phyloP scores from a whole-genome alignment of 106 monocot species.

The Dendrobium huoshanense region DNA sequence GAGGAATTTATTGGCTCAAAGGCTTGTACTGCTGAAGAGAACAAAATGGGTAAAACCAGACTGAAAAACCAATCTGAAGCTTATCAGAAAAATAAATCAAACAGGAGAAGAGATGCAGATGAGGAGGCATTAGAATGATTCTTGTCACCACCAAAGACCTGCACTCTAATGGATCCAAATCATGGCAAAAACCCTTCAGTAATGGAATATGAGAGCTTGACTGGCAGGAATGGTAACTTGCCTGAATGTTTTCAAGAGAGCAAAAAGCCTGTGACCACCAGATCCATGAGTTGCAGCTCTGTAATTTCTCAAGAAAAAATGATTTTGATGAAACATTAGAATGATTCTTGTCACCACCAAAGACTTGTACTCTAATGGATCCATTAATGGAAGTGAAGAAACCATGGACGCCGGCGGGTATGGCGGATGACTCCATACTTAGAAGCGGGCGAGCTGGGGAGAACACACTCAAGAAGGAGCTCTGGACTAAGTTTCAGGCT shows the following conservation, averaged over 20 bases:
- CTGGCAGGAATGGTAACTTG: not conserved
- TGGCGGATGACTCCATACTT: conserved; percentile 23
- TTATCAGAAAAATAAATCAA: conserved; percentile 9
- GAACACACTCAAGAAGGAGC: conserved; percentile 78
- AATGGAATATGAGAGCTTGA: not conserved
- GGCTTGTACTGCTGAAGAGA: not conserved
- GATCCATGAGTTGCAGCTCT: not conserved
- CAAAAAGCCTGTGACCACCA: not conserved
- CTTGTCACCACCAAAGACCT: conserved; percentile 56
- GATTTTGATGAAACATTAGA: conserved; percentile 39
- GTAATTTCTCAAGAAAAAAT: conserved; percentile 15
- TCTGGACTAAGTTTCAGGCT: conserved; percentile 84
- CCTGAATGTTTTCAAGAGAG: not conserved
- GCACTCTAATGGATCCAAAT: conserved; percentile 2
- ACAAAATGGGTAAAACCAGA: not conserved
- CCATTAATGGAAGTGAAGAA: conserved; percentile 36
- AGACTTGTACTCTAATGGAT: conserved; percentile 20
- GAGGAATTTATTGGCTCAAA: conserved; percentile 10
- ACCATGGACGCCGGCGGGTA: conserved; percentile 16
- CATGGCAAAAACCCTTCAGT: not conserved
- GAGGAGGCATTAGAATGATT: conserved; percentile 76
- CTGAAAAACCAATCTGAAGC: conserved; percentile 5
- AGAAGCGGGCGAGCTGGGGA: conserved; percentile 58
- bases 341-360: conserved; percentile 87
- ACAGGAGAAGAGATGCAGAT: conserved; percentile 28